Percentiles rank a stretch among this genome's conserved stretches.
Evolutionary conservation across 1,284 basidiomycete species (phyloP).

Genomic region (Sphagnurus paluster): DNA sequence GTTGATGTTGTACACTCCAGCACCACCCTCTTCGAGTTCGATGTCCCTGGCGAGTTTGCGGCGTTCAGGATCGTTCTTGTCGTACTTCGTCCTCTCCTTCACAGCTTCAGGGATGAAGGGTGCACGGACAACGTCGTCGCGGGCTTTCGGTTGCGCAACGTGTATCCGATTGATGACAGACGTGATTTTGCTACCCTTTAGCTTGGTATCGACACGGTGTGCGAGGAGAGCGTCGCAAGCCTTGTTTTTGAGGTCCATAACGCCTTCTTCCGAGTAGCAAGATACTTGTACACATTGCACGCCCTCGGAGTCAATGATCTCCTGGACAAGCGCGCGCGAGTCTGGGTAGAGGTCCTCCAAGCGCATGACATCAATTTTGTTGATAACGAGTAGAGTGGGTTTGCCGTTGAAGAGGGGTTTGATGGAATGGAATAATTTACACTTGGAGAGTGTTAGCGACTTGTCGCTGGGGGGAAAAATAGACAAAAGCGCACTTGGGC

Average conservation of each 20-base stretch:
- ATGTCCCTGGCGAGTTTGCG: conserved; percentile 73
- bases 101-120: conserved; percentile 87
- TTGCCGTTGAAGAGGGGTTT: conserved; percentile 94
- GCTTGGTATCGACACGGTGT: conserved; percentile 89
- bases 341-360: conserved; percentile 80
- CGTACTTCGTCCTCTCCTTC: conserved; percentile 78
- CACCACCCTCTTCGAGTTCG: conserved; percentile 82
- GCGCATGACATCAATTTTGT: conserved; percentile 92
- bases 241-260: conserved; percentile 91
- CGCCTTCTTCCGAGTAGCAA: conserved; percentile 92
- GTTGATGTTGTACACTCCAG: conserved; percentile 90
- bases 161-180: conserved; percentile 91
- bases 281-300: conserved; percentile 83
- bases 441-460: conserved; percentile 44
- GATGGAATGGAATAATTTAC: conserved; percentile 97
- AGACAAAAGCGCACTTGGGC: conserved; percentile 68
- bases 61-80: conserved; percentile 81
- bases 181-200: conserved; percentile 92
- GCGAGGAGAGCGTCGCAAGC: conserved; percentile 92
- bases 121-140: conserved; percentile 83
- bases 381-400: conserved; percentile 90
- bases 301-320: conserved; percentile 75
- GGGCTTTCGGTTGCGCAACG: conserved; percentile 84
- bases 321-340: conserved; percentile 77
- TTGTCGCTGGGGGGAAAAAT: background rate